These are phyloP conservation scores for Heliocybe sulcata DNA, from an alignment of 1,284 basidiomycete genomes.

Conservation along the genomic window DNA sequence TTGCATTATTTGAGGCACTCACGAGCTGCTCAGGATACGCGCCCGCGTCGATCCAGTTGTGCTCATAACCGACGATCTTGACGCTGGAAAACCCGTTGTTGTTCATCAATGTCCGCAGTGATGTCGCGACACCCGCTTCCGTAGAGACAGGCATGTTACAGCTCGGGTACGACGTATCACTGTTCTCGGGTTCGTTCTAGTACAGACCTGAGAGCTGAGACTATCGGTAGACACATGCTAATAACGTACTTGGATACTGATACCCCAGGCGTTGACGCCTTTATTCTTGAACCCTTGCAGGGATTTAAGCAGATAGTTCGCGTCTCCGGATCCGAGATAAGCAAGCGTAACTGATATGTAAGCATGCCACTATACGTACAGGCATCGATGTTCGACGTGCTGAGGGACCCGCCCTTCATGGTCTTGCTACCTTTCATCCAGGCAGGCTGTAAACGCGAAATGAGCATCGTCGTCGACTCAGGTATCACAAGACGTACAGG, in stretches of 20 bases:
- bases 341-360: background rate
- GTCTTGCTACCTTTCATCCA: slow-evolving; percentile 44
- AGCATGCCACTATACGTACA: too few species aligned
- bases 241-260: slow-evolving; percentile 29
- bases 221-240: too few species aligned
- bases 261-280: slow-evolving; percentile 35
- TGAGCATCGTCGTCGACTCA: background rate
- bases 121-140: slow-evolving; percentile 33
- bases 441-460: slow-evolving; percentile 28
- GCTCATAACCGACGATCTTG: slow-evolving; percentile 9
- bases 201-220: background rate
- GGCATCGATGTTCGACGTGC: slow-evolving; percentile 20
- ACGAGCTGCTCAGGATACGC: slow-evolving; percentile 42
- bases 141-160: slow-evolving; percentile 28
- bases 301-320: slow-evolving; percentile 31
- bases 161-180: slow-evolving; percentile 36
- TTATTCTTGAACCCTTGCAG: slow-evolving; percentile 36
- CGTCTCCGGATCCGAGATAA: slow-evolving; percentile 23
- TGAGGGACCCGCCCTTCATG: slow-evolving; percentile 37
- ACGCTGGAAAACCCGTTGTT: slow-evolving; percentile 33
- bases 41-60: slow-evolving; percentile 32
- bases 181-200: slow-evolving; percentile 44
- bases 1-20: slow-evolving; percentile 4
- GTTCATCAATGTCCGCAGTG: slow-evolving; percentile 36
- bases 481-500: slow-evolving; percentile 24